Percentiles rank a stretch among this genome's conserved stretches.
Evolutionary conservation across 352 stramenopile species (phyloP).

Genomic region (Phytophthora europaea): DNA sequence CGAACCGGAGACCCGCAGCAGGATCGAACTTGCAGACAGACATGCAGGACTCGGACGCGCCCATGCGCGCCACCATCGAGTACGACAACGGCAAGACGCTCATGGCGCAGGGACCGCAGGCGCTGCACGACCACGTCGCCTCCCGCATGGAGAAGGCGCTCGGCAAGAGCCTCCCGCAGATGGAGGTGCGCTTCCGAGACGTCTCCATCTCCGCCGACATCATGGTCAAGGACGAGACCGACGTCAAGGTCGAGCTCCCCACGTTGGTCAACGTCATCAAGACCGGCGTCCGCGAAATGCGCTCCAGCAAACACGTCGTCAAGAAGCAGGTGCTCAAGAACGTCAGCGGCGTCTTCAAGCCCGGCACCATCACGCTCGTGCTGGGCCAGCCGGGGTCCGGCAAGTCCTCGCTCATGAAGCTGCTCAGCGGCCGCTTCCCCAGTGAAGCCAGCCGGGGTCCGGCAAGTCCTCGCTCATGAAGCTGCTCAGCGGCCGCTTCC

Average conservation of each 20-base stretch:
- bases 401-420: conserved; percentile 23
- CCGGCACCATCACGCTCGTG: conserved; percentile 18
- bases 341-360: conserved; percentile 22
- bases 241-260: conserved; percentile 32
- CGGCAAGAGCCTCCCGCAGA: conserved; percentile 29
- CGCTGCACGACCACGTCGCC: conserved; percentile 24
- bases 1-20: background rate
- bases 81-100: conserved; percentile 18
- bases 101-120: conserved; percentile 16
- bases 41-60: background rate
- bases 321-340: conserved; percentile 30
- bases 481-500: conserved; percentile 30
- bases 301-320: conserved; percentile 22
- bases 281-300: background rate
- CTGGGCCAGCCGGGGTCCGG: conserved; percentile 17
- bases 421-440: conserved; percentile 30
- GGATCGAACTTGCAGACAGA: background rate
- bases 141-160: conserved; percentile 32
- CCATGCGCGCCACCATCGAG: conserved; percentile 3
- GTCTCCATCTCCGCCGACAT: conserved; percentile 21
- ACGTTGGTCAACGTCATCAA: conserved; percentile 33
- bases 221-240: conserved; percentile 14
- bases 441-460: conserved; percentile 11
- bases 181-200: conserved; percentile 42
- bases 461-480: conserved; percentile 24